Evolutionary conservation across 108 stramenopile species (phyloP), one percentile per base, ranked within the genome.

Genomic region (Cyclotella cryptica): DNA sequence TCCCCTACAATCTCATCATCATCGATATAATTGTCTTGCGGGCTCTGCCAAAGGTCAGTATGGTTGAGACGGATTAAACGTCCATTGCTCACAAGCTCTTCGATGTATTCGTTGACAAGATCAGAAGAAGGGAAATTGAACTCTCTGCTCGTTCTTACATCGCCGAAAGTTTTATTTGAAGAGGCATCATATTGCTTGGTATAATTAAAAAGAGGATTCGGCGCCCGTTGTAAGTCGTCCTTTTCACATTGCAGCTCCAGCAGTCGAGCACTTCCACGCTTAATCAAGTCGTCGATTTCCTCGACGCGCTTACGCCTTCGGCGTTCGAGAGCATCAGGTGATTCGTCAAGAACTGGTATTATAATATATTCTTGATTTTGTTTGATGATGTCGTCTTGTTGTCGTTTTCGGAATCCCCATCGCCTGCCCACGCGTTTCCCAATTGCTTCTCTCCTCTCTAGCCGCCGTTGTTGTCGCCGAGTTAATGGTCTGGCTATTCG

Each of bases 201-300:
- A 81, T 93, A 93, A 71, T 96, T 92, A 67, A 85, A 94, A 39
- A 96, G 72, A 29, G 96, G 96, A 77, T 96, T 94, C 35, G 89
- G 93, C n/a, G 89, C 73, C 43, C 80, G 69, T 71, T 92, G 88
- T 52, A 96, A 63, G 40, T 88, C 85, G 84, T 96, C 96, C 61
- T 92, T 93, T 71, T 96, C 90, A 59, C 90, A 91, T 71, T 88
- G 89, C 51, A 96, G 75, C 51, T 94, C 88, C 18, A 85, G 53
- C 29, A 96, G 73, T 9, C 80, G 77, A 19, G 66, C 59, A 60
- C 88, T 88, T 24, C 87, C 85, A 29, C 84, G 78, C 10, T 72
- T 68, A 53, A 96, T 87, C 42, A 92, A 69, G 26, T 72, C 40
- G 78, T 96, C 92, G 44, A 96, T 96, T 61, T 92, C 89, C 61